Base-by-base conservation (phyloP, 768 basidiomycete genomes). In the Trametes cinnabarina region DNA sequence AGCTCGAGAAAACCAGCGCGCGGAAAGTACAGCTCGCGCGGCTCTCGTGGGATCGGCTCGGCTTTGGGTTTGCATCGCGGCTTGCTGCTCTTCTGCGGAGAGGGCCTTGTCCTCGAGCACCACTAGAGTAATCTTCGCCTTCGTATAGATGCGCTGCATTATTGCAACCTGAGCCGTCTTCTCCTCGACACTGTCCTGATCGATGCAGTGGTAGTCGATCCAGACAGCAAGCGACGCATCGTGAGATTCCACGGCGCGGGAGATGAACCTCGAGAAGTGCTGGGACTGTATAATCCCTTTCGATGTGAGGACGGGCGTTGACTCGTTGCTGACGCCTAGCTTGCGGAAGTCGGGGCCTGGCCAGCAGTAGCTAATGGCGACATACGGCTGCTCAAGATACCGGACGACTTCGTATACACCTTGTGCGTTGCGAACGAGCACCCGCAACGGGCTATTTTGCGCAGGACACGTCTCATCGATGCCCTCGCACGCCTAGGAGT, bases 281-380 rank as follows among this genome's bases (percentile, higher is more conserved):
- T 30, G 12, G 14, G 57, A 58, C 0, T 10, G 26, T 0, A 51
- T 20, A 9, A 34, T 4, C 7, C 34, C 35, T 26, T n/a, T 26
- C 3, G 32, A 15, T 1, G 32, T 39, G 17, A 28, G 8, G 9
- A 58, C 50, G 19, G 25, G 17, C 4, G 43, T 51, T 9, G 50
- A 35, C n/a, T 51, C 37, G 26, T 44, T 41, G 26, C 50, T 58
- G 34, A 3, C 32, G 15, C 34, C 32, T 17, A 44, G 22, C 2
- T 40, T 30, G 11, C 12, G 32, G 12, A 47, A 47, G 19, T 17
- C 23, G 9, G 22, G 17, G 25, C 37, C 20, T 12, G 57, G 50
- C 57, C 50, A 58, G 51, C 57, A 52, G 19, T 58, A 58, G 39
- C 57, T 58, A 23, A 58, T 52, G n/a, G 57, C 57, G 6, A 58